Evolutionary conservation across 164 flowering plant genomes (phyloP).

Genomic region (Amborella trichopoda): DNA sequence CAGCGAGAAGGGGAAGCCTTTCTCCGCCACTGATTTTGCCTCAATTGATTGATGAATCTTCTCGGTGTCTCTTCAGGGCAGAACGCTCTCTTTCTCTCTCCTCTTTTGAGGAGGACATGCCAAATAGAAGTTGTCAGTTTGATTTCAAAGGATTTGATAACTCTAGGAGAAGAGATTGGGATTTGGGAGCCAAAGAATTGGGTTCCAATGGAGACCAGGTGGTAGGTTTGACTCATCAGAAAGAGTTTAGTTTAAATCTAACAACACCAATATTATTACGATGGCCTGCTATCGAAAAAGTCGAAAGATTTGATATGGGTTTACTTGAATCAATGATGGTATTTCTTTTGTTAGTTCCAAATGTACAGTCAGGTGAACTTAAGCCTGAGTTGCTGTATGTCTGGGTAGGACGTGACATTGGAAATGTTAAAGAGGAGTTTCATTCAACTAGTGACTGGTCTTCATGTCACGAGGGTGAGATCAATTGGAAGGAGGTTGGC

Average conservation of each 20-base stretch:
- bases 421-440: slow-evolving; percentile 8
- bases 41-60: slow-evolving; percentile 24
- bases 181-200: slow-evolving; percentile 13
- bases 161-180: slow-evolving; percentile 10
- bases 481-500: slow-evolving; percentile 21
- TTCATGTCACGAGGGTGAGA: slow-evolving; percentile 6
- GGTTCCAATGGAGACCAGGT: slow-evolving; percentile 4
- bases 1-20: slow-evolving; percentile 58
- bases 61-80: slow-evolving; percentile 22
- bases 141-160: slow-evolving; percentile 11
- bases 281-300: slow-evolving; percentile 31
- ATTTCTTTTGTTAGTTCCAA: slow-evolving; percentile 23
- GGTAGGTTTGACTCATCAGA: slow-evolving; percentile 8
- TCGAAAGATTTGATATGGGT: slow-evolving; percentile 13
- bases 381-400: slow-evolving; percentile 19
- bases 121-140: slow-evolving; percentile 9
- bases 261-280: slow-evolving; percentile 15
- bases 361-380: slow-evolving; percentile 7
- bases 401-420: slow-evolving; percentile 30
- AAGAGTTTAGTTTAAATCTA: slow-evolving; percentile 7
- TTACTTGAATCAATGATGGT: slow-evolving; percentile 31
- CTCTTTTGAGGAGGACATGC: slow-evolving; percentile 17
- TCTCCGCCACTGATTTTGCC: slow-evolving; percentile 43
- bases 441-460: slow-evolving; percentile 8
- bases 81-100: slow-evolving; percentile 36